Conservation (phyloP, 2,329 filamentous ascomycete species). For the Botryotinia narcissicola region DNA sequence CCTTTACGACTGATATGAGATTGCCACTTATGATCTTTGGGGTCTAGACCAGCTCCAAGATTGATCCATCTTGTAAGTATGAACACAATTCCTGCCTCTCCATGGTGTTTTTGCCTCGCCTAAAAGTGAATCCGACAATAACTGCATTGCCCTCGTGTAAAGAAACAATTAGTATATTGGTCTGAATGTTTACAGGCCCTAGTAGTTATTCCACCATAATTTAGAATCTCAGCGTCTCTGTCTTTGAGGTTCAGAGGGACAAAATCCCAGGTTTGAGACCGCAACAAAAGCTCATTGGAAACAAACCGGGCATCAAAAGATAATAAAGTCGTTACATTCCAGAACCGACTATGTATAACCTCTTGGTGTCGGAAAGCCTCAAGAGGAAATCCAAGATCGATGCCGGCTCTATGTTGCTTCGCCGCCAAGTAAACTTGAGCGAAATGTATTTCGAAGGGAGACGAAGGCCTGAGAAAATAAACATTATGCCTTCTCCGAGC, state of each 20-base stretch:
- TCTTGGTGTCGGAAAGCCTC: background rate
- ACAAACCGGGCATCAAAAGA: conserved; percentile 15
- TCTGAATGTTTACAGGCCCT: conserved; percentile 22
- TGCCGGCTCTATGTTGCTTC: background rate
- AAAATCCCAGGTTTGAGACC: conserved; percentile 28
- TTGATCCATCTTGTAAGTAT: conserved; percentile 22
- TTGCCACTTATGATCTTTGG: conserved; percentile 22
- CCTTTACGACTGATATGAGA: conserved; percentile 3
- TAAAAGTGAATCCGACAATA: conserved; percentile 26
- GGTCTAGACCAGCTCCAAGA: conserved; percentile 22
- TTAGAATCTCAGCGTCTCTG: background rate
- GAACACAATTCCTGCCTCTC: conserved; percentile 22
- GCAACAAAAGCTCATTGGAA: conserved; percentile 19
- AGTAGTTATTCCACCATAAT: background rate
- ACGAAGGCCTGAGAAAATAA: background rate
- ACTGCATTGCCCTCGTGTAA: conserved; percentile 17
- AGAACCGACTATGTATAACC: background rate
- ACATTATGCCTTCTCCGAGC: background rate
- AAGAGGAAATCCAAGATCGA: conserved; percentile 9
- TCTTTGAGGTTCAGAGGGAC: conserved; percentile 21
- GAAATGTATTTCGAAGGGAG: background rate
- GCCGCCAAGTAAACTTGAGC: conserved; percentile 2
- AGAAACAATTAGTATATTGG: conserved; percentile 12
- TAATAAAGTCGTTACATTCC: background rate
- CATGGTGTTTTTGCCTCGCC: conserved; percentile 23